Percentiles rank a stretch among this genome's conserved stretches.
Conservation (phyloP, 768 basidiomycete genomes). For the Mycena chlorophos region DNA sequence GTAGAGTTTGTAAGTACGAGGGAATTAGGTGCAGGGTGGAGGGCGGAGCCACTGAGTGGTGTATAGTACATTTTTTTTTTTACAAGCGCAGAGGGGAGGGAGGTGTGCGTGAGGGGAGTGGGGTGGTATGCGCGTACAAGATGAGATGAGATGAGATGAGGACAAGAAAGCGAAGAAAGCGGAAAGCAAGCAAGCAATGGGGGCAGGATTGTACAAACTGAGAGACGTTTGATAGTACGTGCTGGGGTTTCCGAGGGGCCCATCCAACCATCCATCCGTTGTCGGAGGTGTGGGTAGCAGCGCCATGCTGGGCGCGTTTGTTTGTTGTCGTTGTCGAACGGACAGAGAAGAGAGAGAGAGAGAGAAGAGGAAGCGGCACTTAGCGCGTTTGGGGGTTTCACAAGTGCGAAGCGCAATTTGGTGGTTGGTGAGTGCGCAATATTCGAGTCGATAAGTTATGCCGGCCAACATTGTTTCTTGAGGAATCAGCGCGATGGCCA, state of each 20-base stretch:
- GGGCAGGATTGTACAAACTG: too few relatives aligned
- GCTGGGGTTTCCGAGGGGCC: background rate
- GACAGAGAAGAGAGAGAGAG: background rate
- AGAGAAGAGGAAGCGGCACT: background rate
- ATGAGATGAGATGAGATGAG: too few relatives aligned
- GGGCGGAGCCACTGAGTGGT: background rate
- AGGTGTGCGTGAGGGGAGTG: too few relatives aligned
- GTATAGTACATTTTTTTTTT: background rate
- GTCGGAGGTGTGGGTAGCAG: background rate
- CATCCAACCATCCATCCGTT: background rate
- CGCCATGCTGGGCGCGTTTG: background rate
- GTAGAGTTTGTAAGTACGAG: background rate
- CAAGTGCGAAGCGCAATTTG: background rate
- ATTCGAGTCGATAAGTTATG: constrained; percentile 2
- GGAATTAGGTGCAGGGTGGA: too few relatives aligned
- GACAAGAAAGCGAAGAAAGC: too few relatives aligned
- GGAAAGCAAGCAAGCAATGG: background rate
- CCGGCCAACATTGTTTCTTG: background rate
- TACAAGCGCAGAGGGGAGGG: background rate
- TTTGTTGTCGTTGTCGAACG: background rate
- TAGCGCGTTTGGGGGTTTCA: background rate
- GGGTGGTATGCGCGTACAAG: too few relatives aligned
- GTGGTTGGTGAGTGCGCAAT: background rate
- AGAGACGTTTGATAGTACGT: too few relatives aligned
- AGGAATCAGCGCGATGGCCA: background rate